Evolutionary conservation across 768 basidiomycete genomes (phyloP).

Genomic region (Cytidiella melzeri): DNA sequence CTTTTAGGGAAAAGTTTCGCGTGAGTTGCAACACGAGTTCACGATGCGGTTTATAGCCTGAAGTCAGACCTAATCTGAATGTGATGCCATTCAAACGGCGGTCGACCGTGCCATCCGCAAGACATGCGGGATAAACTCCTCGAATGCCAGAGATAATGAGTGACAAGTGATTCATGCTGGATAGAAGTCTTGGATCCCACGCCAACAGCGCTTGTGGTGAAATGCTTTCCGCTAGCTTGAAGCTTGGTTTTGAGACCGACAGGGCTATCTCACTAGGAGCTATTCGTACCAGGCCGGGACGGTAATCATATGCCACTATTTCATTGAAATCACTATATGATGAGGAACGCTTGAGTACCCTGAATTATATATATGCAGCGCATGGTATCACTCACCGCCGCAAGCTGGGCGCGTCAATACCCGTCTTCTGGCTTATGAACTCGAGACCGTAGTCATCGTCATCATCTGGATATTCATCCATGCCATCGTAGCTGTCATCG

Average conservation of each 20-base stretch:
- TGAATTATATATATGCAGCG: not conserved
- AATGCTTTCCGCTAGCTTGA: conserved; percentile 44
- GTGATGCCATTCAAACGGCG: conserved; percentile 29
- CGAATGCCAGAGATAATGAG: conserved; percentile 57
- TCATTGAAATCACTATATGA: conserved; percentile 52
- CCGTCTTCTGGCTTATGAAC: not conserved
- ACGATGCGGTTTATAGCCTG: conserved; percentile 51
- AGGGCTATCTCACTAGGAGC: conserved; percentile 46
- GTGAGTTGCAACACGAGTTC: conserved; percentile 42
- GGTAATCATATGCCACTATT: conserved; percentile 48
- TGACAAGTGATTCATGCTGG: conserved; percentile 50
- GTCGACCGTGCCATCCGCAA: conserved; percentile 36
- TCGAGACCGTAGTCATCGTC: not conserved
- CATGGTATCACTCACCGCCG: conserved; percentile 15
- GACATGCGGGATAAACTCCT: conserved; percentile 48
- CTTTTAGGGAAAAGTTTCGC: conserved; percentile 40
- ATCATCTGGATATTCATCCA: no score
- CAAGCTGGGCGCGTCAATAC: conserved; percentile 13
- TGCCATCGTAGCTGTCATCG: conserved; percentile 33
- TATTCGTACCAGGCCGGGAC: conserved; percentile 52
- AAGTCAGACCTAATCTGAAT: conserved; percentile 60
- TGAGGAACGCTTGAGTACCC: not conserved
- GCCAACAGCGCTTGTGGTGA: conserved; percentile 64
- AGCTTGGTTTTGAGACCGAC: conserved; percentile 51
- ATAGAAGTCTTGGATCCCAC: conserved; percentile 64